Base-by-base conservation (phyloP, 371 early-diverging fungal genomes). In the Mortierella sp. region DNA sequence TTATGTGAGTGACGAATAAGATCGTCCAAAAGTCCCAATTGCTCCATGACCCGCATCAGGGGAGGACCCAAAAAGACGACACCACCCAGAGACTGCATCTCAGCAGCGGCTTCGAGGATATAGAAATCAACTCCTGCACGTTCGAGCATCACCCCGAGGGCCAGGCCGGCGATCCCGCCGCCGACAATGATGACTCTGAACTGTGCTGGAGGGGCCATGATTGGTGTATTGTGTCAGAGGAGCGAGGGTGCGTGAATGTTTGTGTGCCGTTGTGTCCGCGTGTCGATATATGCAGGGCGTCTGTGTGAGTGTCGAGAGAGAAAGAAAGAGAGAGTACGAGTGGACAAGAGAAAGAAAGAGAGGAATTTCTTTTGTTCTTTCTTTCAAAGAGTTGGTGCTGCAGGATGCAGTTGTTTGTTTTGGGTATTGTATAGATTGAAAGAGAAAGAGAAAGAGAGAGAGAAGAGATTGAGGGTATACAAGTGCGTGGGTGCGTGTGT, bases 131-230 rank as follows among this genome's bases (percentile, higher is more conserved):
- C 71, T 2, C 76, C 76, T 14, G 76, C 76, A 14, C 76, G 71
- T 53, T 75, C 76, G n/a, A 75, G 65, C 76, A 75, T 75, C 15
- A 75, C 67, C 7, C 76, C 76, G 2, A 75, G 51, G 1, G 71
- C 23, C 43, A 75, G 60, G 16, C 76, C 76, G 16, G 63, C 66
- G 29, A 75, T 75, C 16, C 76, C 76, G 14, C 76, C 76, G 11
- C 76, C 76, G 50, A 59, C 68, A 21, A 75, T 70, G 23, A 75
- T 59, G 21, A 75, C 76, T 14, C 70, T 70, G 67, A 75, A 75
- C 28, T 75, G 26, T 51, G 4, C 37, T 53, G 71, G 62, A 1
- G 71, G 76, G 0, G 71, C 65, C 71, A 71, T 69, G 9, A 11
- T 69, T 62, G 15, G 26, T 14, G 16, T 45, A 9, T 64, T 53